phyloP scores from a whole-genome alignment of 306 rosid genomes.

The Delonix regia region DNA sequence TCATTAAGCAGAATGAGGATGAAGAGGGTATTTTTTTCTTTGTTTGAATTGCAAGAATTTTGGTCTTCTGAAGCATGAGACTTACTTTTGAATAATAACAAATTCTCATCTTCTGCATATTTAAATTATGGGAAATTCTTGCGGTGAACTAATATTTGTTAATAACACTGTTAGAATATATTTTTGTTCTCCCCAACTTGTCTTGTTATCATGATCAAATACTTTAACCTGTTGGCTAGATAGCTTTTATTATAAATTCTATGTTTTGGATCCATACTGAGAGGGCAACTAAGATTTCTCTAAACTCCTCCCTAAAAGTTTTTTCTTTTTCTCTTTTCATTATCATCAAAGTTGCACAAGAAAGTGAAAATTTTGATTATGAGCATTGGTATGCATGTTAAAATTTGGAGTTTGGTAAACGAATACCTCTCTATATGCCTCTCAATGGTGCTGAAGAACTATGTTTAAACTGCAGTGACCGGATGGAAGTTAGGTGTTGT shows the following conservation, averaged over 20 bases:
- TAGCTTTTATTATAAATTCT: neutral
- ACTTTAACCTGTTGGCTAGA: too few species aligned
- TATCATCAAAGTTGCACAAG: neutral
- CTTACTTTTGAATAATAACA: neutral
- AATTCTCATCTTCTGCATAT: neutral
- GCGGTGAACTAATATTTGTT: neutral
- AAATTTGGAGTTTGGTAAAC: slow-evolving; percentile 23
- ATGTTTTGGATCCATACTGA: neutral
- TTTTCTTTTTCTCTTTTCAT: neutral
- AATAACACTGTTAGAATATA: neutral
- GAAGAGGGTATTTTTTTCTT: slow-evolving; percentile 52
- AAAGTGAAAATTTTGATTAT: neutral
- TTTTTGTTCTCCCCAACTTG: neutral
- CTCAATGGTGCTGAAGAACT: slow-evolving; percentile 31
- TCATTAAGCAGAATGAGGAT: slow-evolving; percentile 54
- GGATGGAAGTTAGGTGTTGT: slow-evolving; percentile 73
- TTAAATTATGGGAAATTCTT: neutral
- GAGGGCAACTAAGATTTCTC: neutral
- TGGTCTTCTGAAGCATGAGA: neutral
- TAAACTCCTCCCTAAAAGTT: neutral
- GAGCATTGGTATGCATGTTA: neutral
- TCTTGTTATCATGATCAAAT: too few species aligned
- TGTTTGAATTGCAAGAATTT: slow-evolving; percentile 2
- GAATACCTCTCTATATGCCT: neutral
- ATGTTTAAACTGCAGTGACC: slow-evolving; percentile 48